Conservation (phyloP, 164 flowering plant species). For the Berberis vulgaris region DNA sequence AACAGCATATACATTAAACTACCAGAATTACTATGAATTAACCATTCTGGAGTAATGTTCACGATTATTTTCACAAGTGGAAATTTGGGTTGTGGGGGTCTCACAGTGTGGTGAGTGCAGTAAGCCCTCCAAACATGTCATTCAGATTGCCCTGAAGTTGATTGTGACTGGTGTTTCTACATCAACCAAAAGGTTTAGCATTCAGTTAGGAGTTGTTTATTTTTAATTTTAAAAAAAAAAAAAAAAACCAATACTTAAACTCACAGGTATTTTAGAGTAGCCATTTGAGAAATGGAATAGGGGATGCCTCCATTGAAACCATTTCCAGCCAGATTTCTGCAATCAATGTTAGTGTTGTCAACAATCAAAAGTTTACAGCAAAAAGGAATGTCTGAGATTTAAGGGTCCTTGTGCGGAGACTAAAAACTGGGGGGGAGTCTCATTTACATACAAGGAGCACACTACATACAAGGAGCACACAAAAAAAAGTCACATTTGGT, state of each 20-base stretch:
- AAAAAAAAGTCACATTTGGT: too few species aligned
- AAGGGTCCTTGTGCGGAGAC: too few species aligned
- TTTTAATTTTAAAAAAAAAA: neutral
- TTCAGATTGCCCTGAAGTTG: slow-evolving; percentile 49
- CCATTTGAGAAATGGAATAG: slow-evolving; percentile 51
- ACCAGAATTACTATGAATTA: neutral
- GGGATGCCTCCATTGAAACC: slow-evolving; percentile 53
- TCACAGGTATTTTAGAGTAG: slow-evolving; percentile 64
- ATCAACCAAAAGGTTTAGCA: slow-evolving; percentile 6
- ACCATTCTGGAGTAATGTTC: neutral
- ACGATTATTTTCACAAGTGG: neutral
- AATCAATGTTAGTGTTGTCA: slow-evolving; percentile 3
- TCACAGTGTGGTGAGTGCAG: slow-evolving; percentile 67
- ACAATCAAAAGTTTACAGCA: neutral
- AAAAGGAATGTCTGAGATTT: too few species aligned
- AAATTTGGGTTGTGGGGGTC: slow-evolving; percentile 13
- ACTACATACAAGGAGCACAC: too few species aligned
- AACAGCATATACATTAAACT: too few species aligned
- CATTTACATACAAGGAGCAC: too few species aligned
- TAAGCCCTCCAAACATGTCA: slow-evolving; percentile 46
- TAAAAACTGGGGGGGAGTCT: too few species aligned
- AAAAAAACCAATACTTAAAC: slow-evolving; percentile 15
- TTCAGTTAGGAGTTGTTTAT: too few species aligned
- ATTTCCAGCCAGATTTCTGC: slow-evolving; percentile 79
- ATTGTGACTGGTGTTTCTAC: slow-evolving; percentile 69